Evolutionary conservation across 2,329 filamentous ascomycete species (phyloP).

Genomic region (Paraphoma sp.): DNA sequence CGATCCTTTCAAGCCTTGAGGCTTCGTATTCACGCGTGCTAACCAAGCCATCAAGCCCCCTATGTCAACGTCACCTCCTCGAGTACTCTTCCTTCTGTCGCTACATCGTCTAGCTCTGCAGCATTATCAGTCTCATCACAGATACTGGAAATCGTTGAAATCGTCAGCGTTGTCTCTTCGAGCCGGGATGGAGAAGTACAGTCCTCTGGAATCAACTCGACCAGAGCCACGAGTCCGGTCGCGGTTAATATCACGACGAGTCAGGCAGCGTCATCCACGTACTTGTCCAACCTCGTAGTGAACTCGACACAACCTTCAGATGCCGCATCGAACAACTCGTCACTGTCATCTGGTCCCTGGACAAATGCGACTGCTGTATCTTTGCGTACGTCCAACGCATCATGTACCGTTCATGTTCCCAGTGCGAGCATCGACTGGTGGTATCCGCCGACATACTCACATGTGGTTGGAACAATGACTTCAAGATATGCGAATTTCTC

Average conservation of each 20-base stretch:
- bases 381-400: conserved; percentile 18
- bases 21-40: conserved; percentile 34
- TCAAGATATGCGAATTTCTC: conserved; percentile 24
- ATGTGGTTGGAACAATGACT: conserved; percentile 27
- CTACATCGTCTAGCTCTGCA: conserved; percentile 11
- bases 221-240: conserved; percentile 5
- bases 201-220: conserved; percentile 12
- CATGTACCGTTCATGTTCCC: conserved; percentile 45
- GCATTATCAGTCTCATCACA: background rate
- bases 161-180: conserved; percentile 2
- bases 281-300: background rate
- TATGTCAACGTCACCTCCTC: conserved; percentile 36
- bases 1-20: conserved; percentile 14
- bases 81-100: conserved; percentile 11
- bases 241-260: conserved; percentile 3
- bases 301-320: conserved; percentile 3
- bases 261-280: background rate
- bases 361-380: conserved; percentile 6
- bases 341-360: background rate
- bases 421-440: conserved; percentile 43
- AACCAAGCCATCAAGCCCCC: conserved; percentile 35
- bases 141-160: conserved; percentile 3
- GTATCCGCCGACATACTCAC: conserved; percentile 37
- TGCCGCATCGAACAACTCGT: conserved; percentile 3
- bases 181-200: conserved; percentile 14